Percentiles rank a stretch among this genome's conserved stretches.
Conservation (phyloP, 2,329 filamentous ascomycete species). For the Verticillium zaregamsianum region DNA sequence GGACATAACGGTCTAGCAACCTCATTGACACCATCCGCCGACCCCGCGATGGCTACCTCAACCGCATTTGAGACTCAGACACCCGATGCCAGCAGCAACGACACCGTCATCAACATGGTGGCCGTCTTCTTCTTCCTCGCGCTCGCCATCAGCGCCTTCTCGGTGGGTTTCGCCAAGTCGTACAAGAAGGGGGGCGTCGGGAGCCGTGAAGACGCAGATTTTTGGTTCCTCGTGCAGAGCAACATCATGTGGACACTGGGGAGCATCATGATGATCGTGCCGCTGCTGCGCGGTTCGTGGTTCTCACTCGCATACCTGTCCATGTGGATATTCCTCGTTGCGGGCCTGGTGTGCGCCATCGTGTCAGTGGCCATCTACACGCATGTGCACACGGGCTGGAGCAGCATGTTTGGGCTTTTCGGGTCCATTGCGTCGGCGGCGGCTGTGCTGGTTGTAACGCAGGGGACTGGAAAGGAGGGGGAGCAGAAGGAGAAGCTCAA, state of each 20-base stretch:
- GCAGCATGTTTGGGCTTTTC: neutral
- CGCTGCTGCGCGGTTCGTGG: neutral
- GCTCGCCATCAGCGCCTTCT: neutral
- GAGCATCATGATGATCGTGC: neutral
- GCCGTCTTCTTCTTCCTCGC: neutral
- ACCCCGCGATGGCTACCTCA: neutral
- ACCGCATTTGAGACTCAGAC: neutral
- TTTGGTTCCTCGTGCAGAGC: neutral
- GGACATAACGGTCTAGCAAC: neutral
- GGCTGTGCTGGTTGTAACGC: neutral
- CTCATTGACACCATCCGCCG: neutral
- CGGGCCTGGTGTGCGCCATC: neutral
- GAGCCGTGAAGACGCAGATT: neutral
- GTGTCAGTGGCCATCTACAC: neutral
- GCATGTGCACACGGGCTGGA: neutral
- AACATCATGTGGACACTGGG: neutral
- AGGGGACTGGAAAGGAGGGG: neutral
- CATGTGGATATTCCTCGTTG: neutral
- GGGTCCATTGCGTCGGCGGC: neutral
- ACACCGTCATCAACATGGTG: neutral
- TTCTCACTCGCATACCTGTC: neutral
- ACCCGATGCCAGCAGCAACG: neutral
- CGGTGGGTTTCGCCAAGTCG: neutral
- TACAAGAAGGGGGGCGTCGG: neutral
- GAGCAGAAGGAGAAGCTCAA: neutral